Evolutionary conservation across 108 stramenopile species (phyloP).

Genomic region (Cyclotella baltica): DNA sequence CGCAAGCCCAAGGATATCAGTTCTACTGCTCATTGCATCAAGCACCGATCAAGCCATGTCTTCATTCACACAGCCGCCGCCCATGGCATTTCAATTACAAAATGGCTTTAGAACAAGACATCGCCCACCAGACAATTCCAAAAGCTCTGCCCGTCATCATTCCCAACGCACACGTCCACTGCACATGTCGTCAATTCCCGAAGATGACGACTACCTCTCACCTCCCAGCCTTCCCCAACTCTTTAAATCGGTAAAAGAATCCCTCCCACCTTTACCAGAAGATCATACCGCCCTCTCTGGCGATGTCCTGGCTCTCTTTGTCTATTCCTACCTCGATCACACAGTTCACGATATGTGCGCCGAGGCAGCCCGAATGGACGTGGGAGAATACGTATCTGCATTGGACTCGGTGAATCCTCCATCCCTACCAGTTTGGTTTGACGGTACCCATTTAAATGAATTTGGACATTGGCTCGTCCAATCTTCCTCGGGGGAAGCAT

Average conservation of each 20-base stretch:
- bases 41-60: too few relatives aligned
- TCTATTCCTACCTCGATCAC: constrained; percentile 82
- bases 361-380: constrained; percentile 19
- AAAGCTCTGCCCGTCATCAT: too few relatives aligned
- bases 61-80: neutral
- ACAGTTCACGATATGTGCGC: constrained; percentile 58
- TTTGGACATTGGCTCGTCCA: constrained; percentile 42
- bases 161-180: neutral
- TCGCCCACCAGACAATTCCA: neutral
- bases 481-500: constrained; percentile 41
- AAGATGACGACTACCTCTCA: constrained; percentile 33
- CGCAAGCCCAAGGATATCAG: too few relatives aligned
- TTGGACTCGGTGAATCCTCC: constrained; percentile 9
- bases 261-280: constrained; percentile 76
- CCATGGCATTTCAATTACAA: neutral
- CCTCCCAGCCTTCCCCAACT: constrained; percentile 6
- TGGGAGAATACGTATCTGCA: constrained; percentile 4
- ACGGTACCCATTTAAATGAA: constrained; percentile 28
- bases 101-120: neutral
- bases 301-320: constrained; percentile 73
- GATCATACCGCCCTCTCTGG: constrained; percentile 79
- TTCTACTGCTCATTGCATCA: too few relatives aligned
- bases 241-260: constrained; percentile 12
- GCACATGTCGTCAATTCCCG: constrained; percentile 41
- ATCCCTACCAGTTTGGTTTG: constrained; percentile 74